Base-by-base conservation (phyloP, 805 yeast genomes). In the Wickerhamomyces mucosus region DNA sequence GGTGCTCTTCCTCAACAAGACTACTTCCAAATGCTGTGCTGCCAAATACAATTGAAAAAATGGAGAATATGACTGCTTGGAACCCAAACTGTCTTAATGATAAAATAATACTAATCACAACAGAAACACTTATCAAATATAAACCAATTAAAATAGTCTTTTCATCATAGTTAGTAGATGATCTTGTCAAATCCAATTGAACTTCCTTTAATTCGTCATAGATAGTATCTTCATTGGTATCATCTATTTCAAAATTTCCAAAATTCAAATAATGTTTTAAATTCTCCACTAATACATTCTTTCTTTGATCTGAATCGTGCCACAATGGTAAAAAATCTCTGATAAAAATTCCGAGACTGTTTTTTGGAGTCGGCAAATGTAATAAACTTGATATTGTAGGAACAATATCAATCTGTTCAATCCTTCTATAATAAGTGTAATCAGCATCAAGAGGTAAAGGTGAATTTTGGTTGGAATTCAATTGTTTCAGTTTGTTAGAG, bases 1-100 rank as follows among this genome's bases (percentile, higher is more conserved):
- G 96, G 50, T 92, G 94, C 50, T 92, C 98, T 53, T 92, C 98
- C 48, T 92, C 98, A 13, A 92, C 80, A 35, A 88, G 63, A 18
- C 95, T 88, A 38, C 94, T 84, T 9, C 88, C 95, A 58, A 88
- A 84, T 41, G 78, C 66, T 1, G 83, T 65, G 1, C 63, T 22
- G 3, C 78, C 69, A 33, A 76, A 65, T 0, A 61, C 28, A 24
- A 65, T 26, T 14, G 59, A 28, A 43, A 48, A 48, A 34, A 34
- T 31, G 14, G 45, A 53, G 19, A 46, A 45, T 7, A 34, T 5
- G 2, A 33, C 18, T 0, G 31, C 20, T 20, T 31, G 28, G 12
- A 26, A 19, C 6, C 42, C 40, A 26, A 37, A 33, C 15, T 18
- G 15, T 4, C 11, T 12, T 6, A 28, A 5, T 5, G 34, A 28